Conservation (phyloP, 164 flowering plant species). For the Pachysandra terminalis region DNA sequence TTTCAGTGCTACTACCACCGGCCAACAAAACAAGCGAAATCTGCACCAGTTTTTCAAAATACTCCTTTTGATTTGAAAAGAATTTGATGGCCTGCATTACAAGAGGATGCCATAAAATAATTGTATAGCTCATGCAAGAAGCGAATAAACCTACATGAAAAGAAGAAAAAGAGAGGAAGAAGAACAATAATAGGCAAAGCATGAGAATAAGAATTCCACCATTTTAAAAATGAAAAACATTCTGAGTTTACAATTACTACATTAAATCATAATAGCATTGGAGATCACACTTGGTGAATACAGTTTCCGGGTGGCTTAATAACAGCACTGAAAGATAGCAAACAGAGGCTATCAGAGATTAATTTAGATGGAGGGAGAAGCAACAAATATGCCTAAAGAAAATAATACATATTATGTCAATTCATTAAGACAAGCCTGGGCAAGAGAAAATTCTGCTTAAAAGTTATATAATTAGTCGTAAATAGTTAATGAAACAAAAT, state of each 20-base stretch:
- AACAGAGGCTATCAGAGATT: not conserved
- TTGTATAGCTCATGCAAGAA: not conserved
- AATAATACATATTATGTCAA: not conserved
- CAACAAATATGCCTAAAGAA: not conserved
- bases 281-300: not conserved
- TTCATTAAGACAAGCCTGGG: not conserved
- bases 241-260: no score
- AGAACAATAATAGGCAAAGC: no score
- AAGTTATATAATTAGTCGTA: no score
- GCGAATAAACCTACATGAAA: no score
- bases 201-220: no score
- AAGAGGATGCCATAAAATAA: not conserved
- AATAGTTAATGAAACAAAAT: no score
- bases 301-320: not conserved
- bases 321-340: not conserved
- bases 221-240: no score
- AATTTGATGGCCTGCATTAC: constrained; percentile 66
- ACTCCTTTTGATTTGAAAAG: constrained; percentile 48
- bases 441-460: not conserved
- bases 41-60: constrained; percentile 73
- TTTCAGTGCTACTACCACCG: constrained; percentile 49
- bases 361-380: not conserved
- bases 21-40: constrained; percentile 38
- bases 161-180: no score
- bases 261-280: not conserved